Conservation (phyloP, 2,329 filamentous ascomycete genomes). For the Pseudogymnoascus sp. region DNA sequence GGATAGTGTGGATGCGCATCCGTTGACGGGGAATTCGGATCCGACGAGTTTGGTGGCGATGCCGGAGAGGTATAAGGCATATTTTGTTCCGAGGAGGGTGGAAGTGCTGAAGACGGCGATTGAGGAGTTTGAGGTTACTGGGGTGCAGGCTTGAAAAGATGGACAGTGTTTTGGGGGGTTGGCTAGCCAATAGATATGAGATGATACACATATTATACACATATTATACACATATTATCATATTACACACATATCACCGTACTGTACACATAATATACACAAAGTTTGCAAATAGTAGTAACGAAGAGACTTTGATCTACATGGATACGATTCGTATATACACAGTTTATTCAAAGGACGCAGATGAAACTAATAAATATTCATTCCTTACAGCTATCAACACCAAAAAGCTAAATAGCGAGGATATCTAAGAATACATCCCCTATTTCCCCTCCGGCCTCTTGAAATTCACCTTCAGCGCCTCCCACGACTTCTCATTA, state of each 20-base stretch:
- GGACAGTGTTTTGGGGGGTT: not conserved
- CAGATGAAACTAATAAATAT: not conserved
- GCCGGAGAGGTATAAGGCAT: conserved; percentile 48
- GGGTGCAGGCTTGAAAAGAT: not conserved
- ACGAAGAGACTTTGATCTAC: not conserved
- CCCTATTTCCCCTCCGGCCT: conserved; percentile 16
- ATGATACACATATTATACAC: not conserved
- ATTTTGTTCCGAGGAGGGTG: conserved; percentile 48
- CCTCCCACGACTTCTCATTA: conserved; percentile 60
- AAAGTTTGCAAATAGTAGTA: not conserved
- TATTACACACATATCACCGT: not conserved
- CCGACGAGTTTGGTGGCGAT: conserved; percentile 55
- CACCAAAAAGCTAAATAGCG: not conserved
- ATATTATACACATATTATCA: not conserved
- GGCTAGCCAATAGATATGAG: not conserved
- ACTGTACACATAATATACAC: too few relatives aligned
- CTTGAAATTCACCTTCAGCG: conserved; percentile 42
- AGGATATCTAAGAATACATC: not conserved
- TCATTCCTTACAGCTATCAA: not conserved
- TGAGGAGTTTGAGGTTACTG: conserved; percentile 18
- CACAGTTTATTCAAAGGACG: not conserved
- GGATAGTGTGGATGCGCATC: conserved; percentile 49
- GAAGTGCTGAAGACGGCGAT: conserved; percentile 36
- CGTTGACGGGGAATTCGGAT: conserved; percentile 50
- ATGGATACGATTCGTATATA: not conserved